Evolutionary conservation across 345 rosid species (phyloP).

Genomic region (Raphanus sativus): DNA sequence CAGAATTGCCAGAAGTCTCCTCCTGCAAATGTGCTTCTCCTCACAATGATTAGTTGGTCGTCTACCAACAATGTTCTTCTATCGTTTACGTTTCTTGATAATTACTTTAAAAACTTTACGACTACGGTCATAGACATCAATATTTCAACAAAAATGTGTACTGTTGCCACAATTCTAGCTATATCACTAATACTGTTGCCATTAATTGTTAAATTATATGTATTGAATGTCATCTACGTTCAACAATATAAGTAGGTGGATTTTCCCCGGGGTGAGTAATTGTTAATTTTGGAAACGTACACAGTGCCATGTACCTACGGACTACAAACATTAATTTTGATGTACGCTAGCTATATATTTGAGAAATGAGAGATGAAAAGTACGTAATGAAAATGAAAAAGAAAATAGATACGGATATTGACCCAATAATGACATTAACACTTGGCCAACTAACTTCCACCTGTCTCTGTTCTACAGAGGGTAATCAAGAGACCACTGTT

Average conservation of each 20-base stretch:
- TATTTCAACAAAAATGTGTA: neutral
- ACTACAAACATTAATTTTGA: slow-evolving; percentile 1
- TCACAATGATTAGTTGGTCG: neutral
- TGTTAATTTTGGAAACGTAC: slow-evolving; percentile 2
- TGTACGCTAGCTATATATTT: slow-evolving; percentile 1
- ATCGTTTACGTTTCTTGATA: too few species aligned
- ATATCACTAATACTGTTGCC: too few species aligned
- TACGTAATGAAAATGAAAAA: neutral
- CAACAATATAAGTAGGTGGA: neutral
- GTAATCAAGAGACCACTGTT: slow-evolving; percentile 16
- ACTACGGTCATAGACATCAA: neutral
- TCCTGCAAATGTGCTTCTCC: neutral
- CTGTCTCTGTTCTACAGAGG: slow-evolving; percentile 24
- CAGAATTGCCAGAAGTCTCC: slow-evolving; percentile 20
- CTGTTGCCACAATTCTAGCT: neutral
- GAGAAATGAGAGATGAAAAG: neutral
- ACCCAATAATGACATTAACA: slow-evolving; percentile 34
- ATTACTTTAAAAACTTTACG: too few species aligned
- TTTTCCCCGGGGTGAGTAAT: neutral
- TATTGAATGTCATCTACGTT: neutral
- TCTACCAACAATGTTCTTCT: too few species aligned
- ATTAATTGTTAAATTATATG: neutral
- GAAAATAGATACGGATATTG: neutral
- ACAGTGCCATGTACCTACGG: slow-evolving; percentile 4
- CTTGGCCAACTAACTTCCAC: slow-evolving; percentile 37